These are phyloP conservation scores for Cladosporium velox DNA, from an alignment of 2,329 filamentous ascomycete species.

Conservation along the genomic window DNA sequence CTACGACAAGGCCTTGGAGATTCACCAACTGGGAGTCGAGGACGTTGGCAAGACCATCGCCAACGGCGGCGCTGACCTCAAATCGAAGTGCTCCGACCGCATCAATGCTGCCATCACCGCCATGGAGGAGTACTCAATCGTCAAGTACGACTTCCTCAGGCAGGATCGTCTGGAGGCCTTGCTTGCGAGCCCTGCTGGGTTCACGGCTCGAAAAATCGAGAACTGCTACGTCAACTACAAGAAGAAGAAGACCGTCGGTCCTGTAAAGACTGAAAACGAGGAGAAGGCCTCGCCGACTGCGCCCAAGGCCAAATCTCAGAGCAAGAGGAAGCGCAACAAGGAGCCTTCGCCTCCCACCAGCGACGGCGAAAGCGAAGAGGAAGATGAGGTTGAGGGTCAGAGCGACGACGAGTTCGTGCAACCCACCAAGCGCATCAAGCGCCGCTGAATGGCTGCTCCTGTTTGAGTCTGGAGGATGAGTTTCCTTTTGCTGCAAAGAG, in stretches of 20 bases:
- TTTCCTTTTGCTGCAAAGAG: background rate
- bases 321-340: slow-evolving; percentile 15
- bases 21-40: background rate
- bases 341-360: background rate
- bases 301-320: background rate
- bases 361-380: background rate
- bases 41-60: slow-evolving; percentile 1
- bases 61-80: background rate
- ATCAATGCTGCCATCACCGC: background rate
- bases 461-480: too few relatives aligned
- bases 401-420: background rate
- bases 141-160: slow-evolving; percentile 12
- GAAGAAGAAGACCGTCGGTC: background rate
- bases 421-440: background rate
- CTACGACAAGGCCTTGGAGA: background rate
- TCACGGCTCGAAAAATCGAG: background rate
- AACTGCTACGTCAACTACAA: slow-evolving; percentile 1
- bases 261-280: background rate
- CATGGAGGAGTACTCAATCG: background rate
- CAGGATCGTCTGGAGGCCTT: slow-evolving; percentile 2
- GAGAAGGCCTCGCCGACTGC: background rate
- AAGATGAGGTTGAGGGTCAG: background rate
- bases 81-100: slow-evolving; percentile 5
- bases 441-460: background rate
- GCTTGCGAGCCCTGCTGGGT: background rate